A percentile compares a stretch with the other conserved stretches of the same genome.
phyloP scores from a whole-genome alignment of 1,284 basidiomycete genomes.

The Fomitopsis schrenkii region DNA sequence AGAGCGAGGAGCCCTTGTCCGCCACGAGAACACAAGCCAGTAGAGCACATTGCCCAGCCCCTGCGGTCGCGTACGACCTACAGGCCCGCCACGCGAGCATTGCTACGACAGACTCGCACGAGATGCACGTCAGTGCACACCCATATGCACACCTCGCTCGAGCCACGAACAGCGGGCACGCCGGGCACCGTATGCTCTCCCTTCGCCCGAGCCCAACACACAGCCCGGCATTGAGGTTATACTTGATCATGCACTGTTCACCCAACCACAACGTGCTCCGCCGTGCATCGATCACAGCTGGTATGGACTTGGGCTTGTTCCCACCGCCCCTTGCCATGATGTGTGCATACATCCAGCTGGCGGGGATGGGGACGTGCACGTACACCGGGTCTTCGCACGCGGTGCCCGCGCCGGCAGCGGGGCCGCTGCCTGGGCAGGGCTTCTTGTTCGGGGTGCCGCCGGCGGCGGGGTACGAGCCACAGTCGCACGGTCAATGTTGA shows the following conservation, averaged over 20 bases:
- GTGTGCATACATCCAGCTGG: not conserved
- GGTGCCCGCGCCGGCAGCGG: slow-evolving; percentile 53
- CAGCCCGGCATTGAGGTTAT: slow-evolving; percentile 15
- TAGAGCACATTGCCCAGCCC: no score
- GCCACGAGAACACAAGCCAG: no score
- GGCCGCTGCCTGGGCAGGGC: slow-evolving; percentile 63
- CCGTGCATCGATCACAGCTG: not conserved
- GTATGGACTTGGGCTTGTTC: not conserved
- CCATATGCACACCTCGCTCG: slow-evolving; percentile 57
- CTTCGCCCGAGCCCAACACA: slow-evolving; percentile 23
- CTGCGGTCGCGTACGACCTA: slow-evolving; percentile 13
- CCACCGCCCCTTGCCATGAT: not conserved
- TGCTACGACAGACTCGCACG: slow-evolving; percentile 40
- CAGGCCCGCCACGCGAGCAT: slow-evolving; percentile 15
- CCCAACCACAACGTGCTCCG: not conserved
- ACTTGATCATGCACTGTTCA: not conserved
- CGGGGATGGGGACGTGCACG: slow-evolving; percentile 19
- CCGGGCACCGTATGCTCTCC: not conserved
- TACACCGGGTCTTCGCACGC: slow-evolving; percentile 48
- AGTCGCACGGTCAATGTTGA: slow-evolving; percentile 2
- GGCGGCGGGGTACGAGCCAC: slow-evolving; percentile 15
- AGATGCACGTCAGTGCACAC: slow-evolving; percentile 55
- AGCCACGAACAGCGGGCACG: slow-evolving; percentile 10
- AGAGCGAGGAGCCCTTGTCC: no score
- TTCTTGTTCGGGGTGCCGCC: slow-evolving; percentile 63